Evolutionary conservation across 2,329 filamentous ascomycete genomes (phyloP).

Genomic region (Thyridium curvatum): DNA sequence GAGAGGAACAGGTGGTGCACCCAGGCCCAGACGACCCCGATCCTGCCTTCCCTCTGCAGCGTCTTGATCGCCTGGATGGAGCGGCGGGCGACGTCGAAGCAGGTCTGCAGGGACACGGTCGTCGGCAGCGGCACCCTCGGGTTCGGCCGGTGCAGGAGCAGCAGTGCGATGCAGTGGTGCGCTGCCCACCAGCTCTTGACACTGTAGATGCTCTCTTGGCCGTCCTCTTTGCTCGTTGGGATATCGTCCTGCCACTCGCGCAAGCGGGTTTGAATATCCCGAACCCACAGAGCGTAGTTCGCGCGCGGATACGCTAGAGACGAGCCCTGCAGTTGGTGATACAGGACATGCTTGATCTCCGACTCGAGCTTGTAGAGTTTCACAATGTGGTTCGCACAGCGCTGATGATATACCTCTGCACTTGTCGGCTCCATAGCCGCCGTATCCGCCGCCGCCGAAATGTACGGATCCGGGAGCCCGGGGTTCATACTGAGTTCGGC

Average conservation of each 20-base stretch:
- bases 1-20: constrained; percentile 24
- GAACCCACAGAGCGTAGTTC: constrained; percentile 18
- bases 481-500: constrained; percentile 16
- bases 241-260: constrained; percentile 21
- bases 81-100: constrained; percentile 17
- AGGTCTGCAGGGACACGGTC: constrained; percentile 14
- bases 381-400: constrained; percentile 21
- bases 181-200: constrained; percentile 20
- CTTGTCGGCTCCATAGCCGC: neutral
- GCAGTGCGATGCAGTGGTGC: constrained; percentile 19
- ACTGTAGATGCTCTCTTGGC: constrained; percentile 19
- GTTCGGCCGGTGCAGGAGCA: constrained; percentile 23
- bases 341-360: constrained; percentile 24
- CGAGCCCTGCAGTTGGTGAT: constrained; percentile 16
- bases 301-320: constrained; percentile 19
- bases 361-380: constrained; percentile 21
- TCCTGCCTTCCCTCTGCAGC: constrained; percentile 20
- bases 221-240: constrained; percentile 13
- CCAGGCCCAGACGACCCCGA: constrained; percentile 23
- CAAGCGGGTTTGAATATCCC: constrained; percentile 20
- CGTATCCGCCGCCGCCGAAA: constrained; percentile 1
- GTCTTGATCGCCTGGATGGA: constrained; percentile 20
- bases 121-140: constrained; percentile 12
- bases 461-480: constrained; percentile 15
- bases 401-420: constrained; percentile 13